These are phyloP conservation scores for Colletotrichum sansevieriae DNA, from an alignment of 2,329 filamentous ascomycete species.

Conservation along the genomic window DNA sequence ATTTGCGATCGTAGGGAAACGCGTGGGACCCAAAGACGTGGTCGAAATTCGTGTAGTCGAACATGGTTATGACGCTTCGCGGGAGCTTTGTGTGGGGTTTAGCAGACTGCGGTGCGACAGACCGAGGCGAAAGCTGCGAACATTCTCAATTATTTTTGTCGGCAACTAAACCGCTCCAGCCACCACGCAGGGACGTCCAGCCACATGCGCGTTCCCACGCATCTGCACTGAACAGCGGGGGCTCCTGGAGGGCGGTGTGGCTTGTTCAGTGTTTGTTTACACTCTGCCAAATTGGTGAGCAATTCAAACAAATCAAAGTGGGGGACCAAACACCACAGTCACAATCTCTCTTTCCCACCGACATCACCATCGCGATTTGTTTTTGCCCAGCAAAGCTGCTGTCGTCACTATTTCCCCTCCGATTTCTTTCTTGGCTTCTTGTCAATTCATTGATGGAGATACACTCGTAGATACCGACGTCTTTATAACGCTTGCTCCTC, in stretches of 20 bases:
- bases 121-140: neutral
- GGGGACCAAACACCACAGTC: conserved; percentile 38
- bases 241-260: conserved; percentile 20
- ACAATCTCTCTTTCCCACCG: conserved; percentile 25
- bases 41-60: conserved; percentile 76
- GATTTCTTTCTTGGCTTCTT: neutral
- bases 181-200: conserved; percentile 13
- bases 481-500: conserved; percentile 11
- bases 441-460: conserved; percentile 31
- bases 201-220: conserved; percentile 37
- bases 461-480: conserved; percentile 12
- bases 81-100: neutral
- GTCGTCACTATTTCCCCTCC: neutral
- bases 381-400: conserved; percentile 17
- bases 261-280: conserved; percentile 41
- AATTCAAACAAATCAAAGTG: conserved; percentile 42
- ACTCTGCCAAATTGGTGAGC: conserved; percentile 40
- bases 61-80: conserved; percentile 58
- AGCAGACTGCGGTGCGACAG: neutral
- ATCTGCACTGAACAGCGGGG: conserved; percentile 2
- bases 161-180: conserved; percentile 24
- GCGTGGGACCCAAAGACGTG: conserved; percentile 74
- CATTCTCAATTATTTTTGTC: neutral
- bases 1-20: conserved; percentile 72
- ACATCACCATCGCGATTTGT: conserved; percentile 18